phyloP scores from a whole-genome alignment of 257 asterid species.

The Coffea eugenioides region DNA sequence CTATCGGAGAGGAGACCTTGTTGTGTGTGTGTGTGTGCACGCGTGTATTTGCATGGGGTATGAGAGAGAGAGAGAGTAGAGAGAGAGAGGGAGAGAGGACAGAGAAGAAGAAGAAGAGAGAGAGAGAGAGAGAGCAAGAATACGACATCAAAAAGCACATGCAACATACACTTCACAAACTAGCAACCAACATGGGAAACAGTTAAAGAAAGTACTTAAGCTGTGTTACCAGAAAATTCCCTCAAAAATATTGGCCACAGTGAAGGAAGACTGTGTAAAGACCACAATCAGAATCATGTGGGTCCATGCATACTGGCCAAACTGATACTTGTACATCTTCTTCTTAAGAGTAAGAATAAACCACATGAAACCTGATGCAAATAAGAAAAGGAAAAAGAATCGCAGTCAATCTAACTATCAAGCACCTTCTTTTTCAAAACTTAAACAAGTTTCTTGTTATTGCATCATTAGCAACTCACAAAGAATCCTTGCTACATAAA shows the following conservation, averaged over 20 bases:
- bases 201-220: conserved; percentile 1
- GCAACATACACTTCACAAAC: neutral
- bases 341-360: conserved; percentile 84
- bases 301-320: conserved; percentile 90
- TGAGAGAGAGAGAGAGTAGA: too few species aligned
- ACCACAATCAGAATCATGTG: conserved; percentile 84
- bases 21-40: too few species aligned
- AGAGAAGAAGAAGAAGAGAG: too few species aligned
- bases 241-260: conserved; percentile 76
- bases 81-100: too few species aligned
- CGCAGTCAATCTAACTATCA: conserved; percentile 11
- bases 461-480: neutral
- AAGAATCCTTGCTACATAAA: neutral
- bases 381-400: conserved; percentile 18
- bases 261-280: conserved; percentile 70
- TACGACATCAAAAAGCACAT: neutral
- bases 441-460: neutral
- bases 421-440: neutral
- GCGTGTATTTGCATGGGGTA: too few species aligned
- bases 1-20: neutral
- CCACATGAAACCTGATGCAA: conserved; percentile 81
- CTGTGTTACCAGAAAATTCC: conserved; percentile 73
- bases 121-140: neutral
- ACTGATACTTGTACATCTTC: conserved; percentile 90
- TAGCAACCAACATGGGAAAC: conserved; percentile 8